Base-by-base conservation (phyloP, 371 early-diverging fungal genomes). In the Mucor velutinosus region DNA sequence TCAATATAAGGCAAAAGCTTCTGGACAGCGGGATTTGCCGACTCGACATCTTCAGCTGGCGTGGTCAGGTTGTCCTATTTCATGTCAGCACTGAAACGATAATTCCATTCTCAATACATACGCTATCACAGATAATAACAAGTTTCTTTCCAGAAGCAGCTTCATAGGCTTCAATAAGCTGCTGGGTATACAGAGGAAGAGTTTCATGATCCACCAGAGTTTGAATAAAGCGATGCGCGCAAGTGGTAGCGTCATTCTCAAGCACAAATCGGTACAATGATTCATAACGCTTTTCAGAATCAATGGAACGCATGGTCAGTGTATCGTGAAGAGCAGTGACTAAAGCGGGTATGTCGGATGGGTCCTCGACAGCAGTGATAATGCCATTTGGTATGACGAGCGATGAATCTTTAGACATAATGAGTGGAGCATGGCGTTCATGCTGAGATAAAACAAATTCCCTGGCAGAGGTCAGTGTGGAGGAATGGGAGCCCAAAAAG, bases 401-500 rank as follows among this genome's bases (percentile, higher is more conserved):
- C 8, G n/a, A n/a, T 5, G 49, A 49, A 1, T 23, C 49, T 21
- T 49, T 5, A 4, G 49, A 49, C 49, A 49, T 21, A 4, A 49
- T 21, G 2, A 56, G 25, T 17, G 56, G 56, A 15, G 56, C 56
- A 30, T 56, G 29, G 15, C 29, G 56, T 7, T 56, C 25, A 29
- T 56, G 14, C 21, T 56, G 56, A 12, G 25, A 29, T 1, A 56
- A 2, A 0, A 56, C 56, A 30, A 56, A 56, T 56, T 56, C 56
- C 11, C 14, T 15, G 2, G 25, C 56, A 10, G 17, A 30, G 12
- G 17, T 17, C 7, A 7, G 7, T 32, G 41, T 49, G 49, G 49
- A 49, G 21, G 49, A n/a, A 19, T 49, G 49, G 6, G 49, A 49
- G 8, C 71, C 70, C 63, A 74, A 55, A 14, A 74, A 61, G 5